These are phyloP conservation scores for Ramalina peruviana DNA, from an alignment of 495 filamentous ascomycete species.

Conservation along the genomic window DNA sequence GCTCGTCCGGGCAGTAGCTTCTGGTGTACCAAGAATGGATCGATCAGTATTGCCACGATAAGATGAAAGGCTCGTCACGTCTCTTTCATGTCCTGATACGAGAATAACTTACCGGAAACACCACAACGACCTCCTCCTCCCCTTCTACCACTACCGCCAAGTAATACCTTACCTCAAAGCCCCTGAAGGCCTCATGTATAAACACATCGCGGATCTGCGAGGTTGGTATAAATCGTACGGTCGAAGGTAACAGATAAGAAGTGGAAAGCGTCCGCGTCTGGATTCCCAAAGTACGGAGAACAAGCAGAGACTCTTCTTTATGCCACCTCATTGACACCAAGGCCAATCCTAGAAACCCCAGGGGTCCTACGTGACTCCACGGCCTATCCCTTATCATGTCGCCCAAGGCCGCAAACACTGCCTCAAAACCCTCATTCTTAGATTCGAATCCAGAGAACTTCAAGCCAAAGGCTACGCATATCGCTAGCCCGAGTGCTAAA, in stretches of 20 bases:
- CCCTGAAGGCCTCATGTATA: constrained; percentile 89
- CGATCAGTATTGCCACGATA: too few species aligned
- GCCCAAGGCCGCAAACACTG: not conserved
- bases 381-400: constrained; percentile 14
- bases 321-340: constrained; percentile 35
- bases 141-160: constrained; percentile 82
- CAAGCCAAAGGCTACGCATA: constrained; percentile 29
- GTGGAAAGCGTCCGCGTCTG: constrained; percentile 63
- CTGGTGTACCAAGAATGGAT: constrained; percentile 13
- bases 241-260: constrained; percentile 47
- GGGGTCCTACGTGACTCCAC: constrained; percentile 20
- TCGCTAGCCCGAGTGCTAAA: constrained; percentile 26
- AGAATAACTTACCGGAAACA: constrained; percentile 57
- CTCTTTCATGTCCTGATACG: not conserved
- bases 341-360: constrained; percentile 26
- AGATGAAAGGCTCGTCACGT: not conserved
- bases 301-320: constrained; percentile 72
- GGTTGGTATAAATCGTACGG: constrained; percentile 86
- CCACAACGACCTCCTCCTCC: constrained; percentile 77
- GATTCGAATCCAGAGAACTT: not conserved
- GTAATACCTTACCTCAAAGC: constrained; percentile 85
- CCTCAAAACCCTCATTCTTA: too few species aligned
- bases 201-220: constrained; percentile 81
- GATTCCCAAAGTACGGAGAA: constrained; percentile 79
- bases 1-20: constrained; percentile 53